Evolutionary conservation across 805 yeast genomes (phyloP).

Genomic region (Candida pseudoglaebosa): DNA sequence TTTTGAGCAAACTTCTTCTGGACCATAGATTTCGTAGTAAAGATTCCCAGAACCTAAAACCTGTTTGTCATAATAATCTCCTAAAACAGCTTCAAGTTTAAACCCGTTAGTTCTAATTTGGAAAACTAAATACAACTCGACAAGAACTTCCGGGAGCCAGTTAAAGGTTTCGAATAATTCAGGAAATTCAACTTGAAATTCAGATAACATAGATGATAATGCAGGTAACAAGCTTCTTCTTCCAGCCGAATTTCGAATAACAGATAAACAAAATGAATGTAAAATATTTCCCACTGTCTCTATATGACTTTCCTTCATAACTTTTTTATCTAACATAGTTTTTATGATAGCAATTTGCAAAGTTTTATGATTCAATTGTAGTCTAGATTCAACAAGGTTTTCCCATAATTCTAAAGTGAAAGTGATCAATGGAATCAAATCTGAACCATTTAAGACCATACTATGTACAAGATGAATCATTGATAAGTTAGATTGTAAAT

Average conservation of each 20-base stretch:
- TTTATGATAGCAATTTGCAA: conserved; percentile 58
- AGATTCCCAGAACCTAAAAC: conserved; percentile 20
- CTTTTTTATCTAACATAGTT: conserved; percentile 39
- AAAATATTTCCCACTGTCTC: conserved; percentile 24
- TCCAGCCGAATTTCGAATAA: conserved; percentile 49
- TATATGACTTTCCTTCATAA: conserved; percentile 29
- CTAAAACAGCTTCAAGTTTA: conserved; percentile 55
- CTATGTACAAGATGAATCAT: conserved; percentile 17
- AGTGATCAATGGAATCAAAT: conserved; percentile 20
- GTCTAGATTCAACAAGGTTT: conserved; percentile 51
- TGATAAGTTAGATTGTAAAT: conserved; percentile 22
- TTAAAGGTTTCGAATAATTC: conserved; percentile 32
- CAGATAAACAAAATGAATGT: conserved; percentile 34
- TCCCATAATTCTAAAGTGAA: conserved; percentile 52
- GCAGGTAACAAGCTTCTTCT: conserved; percentile 68
- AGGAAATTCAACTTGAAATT: conserved; percentile 35
- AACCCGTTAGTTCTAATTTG: conserved; percentile 59
- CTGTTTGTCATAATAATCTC: conserved; percentile 45
- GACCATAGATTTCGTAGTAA: conserved; percentile 53
- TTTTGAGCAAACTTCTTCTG: conserved; percentile 51
- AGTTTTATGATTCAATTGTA: conserved; percentile 60
- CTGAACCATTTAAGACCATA: conserved; percentile 10
- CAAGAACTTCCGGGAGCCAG: conserved; percentile 53
- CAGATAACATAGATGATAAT: conserved; percentile 44
- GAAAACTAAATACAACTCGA: conserved; percentile 40